These are phyloP conservation scores for Ceratobasidium sp. DNA, from an alignment of 1,284 basidiomycete species.

Conservation along the genomic window DNA sequence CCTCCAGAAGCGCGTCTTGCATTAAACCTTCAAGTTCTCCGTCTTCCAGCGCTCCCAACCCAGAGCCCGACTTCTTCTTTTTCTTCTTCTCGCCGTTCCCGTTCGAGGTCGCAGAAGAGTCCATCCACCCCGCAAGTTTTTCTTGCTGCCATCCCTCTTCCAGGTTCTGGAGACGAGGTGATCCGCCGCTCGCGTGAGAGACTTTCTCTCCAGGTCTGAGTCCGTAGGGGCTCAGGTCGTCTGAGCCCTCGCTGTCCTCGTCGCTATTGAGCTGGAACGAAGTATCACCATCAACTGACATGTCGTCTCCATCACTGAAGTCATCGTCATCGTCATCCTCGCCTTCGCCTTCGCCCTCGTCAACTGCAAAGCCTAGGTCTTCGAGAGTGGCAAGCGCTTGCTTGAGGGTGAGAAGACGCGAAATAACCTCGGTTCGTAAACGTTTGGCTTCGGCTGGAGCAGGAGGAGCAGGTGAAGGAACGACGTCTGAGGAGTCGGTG, in stretches of 20 bases:
- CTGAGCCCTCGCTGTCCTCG: constrained; percentile 60
- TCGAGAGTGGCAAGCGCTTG: constrained; percentile 86
- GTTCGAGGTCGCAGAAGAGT: not conserved
- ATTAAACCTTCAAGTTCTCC: constrained; percentile 57
- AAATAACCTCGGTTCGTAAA: constrained; percentile 75
- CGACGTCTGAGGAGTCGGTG: constrained; percentile 56
- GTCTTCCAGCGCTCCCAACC: constrained; percentile 51
- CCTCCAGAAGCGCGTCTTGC: constrained; percentile 50
- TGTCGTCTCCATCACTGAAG: constrained; percentile 49
- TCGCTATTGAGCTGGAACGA: constrained; percentile 63
- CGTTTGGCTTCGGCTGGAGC: constrained; percentile 29
- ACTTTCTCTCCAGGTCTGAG: constrained; percentile 59
- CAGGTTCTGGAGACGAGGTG: constrained; percentile 61
- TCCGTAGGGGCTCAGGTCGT: constrained; percentile 58
- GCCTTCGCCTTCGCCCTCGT: constrained; percentile 56
- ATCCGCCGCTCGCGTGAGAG: constrained; percentile 52
- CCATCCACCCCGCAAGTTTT: constrained; percentile 50
- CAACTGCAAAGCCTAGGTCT: constrained; percentile 76
- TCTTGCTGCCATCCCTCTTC: constrained; percentile 63
- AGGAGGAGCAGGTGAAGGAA: not conserved
- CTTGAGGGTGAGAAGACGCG: constrained; percentile 88
- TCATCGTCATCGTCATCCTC: constrained; percentile 56
- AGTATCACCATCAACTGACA: constrained; percentile 55
- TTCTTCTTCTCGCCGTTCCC: constrained; percentile 52
- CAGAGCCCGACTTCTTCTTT: constrained; percentile 50